A percentile compares a stretch with the other conserved stretches of the same genome.
Conservation (phyloP, 1,139 yeast genomes). For the Kodamaea anthophila region DNA sequence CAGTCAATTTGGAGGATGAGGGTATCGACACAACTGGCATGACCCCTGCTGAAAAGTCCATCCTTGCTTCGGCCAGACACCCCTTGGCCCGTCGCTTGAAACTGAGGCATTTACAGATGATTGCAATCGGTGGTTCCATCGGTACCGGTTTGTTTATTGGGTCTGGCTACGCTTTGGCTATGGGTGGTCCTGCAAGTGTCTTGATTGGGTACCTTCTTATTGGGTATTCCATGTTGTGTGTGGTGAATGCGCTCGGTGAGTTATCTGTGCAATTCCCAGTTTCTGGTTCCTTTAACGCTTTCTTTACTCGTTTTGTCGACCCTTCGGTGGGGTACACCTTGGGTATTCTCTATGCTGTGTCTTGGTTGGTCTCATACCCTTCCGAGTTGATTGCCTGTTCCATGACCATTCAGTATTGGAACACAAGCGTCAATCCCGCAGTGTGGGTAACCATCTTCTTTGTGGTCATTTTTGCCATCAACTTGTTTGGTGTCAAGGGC, state of each 20-base stretch:
- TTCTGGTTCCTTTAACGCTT: constrained; percentile 26
- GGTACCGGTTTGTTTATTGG: constrained; percentile 55
- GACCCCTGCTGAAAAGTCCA: constrained; percentile 30
- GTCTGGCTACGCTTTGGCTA: constrained; percentile 59
- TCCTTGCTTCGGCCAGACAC: constrained; percentile 24
- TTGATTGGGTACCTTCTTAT: constrained; percentile 19
- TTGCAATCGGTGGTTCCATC: constrained; percentile 24
- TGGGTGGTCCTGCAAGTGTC: constrained; percentile 58
- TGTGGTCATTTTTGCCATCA: constrained; percentile 31
- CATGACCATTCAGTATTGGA: constrained; percentile 27
- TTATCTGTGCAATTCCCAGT: constrained; percentile 26
- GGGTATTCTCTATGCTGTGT: constrained; percentile 29
- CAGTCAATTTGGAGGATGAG: constrained; percentile 35
- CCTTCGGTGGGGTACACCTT: constrained; percentile 28
- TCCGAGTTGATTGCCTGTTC: constrained; percentile 30
- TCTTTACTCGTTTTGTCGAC: constrained; percentile 24
- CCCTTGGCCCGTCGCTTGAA: constrained; percentile 22
- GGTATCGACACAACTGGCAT: constrained; percentile 26
- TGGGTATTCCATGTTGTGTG: constrained; percentile 22
- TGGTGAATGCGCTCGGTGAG: constrained; percentile 25
- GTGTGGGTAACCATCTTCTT: constrained; percentile 47
- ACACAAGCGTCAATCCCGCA: constrained; percentile 13
- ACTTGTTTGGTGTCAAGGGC: constrained; percentile 41
- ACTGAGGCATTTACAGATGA: constrained; percentile 23
- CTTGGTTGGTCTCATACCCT: constrained; percentile 29